These are phyloP conservation scores for Fusarium sp. DNA, from an alignment of 2,329 filamentous ascomycete species.

Conservation along the genomic window DNA sequence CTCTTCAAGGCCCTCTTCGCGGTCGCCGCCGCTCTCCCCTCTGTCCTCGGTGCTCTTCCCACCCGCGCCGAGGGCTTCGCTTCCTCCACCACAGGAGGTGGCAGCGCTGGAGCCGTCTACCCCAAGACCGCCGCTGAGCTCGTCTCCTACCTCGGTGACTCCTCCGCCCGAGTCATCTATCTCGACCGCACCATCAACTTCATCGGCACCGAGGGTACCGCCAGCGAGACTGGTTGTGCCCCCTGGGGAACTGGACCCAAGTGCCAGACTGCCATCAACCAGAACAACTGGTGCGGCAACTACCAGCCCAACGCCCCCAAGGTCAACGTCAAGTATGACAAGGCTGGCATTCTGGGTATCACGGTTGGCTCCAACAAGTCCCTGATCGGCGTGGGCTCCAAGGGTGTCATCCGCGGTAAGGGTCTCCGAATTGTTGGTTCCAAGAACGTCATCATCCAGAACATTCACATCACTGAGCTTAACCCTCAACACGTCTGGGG, in stretches of 20 bases:
- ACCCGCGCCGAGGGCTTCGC: conserved; percentile 55
- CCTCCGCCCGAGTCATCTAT: conserved; percentile 64
- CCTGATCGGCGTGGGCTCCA: conserved; percentile 61
- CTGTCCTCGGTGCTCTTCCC: conserved; percentile 38
- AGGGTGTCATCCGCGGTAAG: conserved; percentile 67
- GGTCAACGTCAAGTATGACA: conserved; percentile 59
- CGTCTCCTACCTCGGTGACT: conserved; percentile 66
- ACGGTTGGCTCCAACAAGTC: conserved; percentile 66
- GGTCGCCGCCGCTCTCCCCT: conserved; percentile 30
- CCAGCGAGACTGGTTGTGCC: conserved; percentile 63
- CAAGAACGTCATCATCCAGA: conserved; percentile 69
- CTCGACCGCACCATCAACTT: conserved; percentile 67
- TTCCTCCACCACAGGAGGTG: conserved; percentile 68
- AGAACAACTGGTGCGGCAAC: conserved; percentile 67
- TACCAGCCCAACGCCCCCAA: conserved; percentile 62
- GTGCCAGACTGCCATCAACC: conserved; percentile 69
- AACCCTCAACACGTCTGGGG: conserved; percentile 69
- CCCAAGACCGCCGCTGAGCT: conserved; percentile 65
- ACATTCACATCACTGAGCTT: conserved; percentile 63
- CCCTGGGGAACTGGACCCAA: conserved; percentile 62
- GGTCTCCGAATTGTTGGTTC: conserved; percentile 59
- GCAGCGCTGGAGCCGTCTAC: conserved; percentile 61
- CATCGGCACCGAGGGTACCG: conserved; percentile 62
- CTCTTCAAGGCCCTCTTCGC: conserved; percentile 35
- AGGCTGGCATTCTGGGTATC: conserved; percentile 61